A percentile compares a stretch with the other conserved stretches of the same genome.
Conservation (phyloP, 176 grass and related monocot species). For the Triticum monococcum region DNA sequence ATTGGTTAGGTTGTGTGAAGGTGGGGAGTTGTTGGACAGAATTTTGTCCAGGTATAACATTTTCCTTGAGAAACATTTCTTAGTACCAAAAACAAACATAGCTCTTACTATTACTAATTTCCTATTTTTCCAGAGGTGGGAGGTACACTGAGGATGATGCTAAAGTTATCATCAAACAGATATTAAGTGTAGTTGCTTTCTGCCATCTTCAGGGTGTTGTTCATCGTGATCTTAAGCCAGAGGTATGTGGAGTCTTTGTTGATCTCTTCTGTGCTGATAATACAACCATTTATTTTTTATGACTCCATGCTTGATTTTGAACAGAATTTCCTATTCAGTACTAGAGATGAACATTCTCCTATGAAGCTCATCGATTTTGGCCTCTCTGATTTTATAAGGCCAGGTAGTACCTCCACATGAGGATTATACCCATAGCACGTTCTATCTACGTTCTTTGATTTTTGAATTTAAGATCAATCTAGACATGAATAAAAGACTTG, state of each 20-base stretch:
- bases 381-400: constrained; percentile 93
- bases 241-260: constrained; percentile 66
- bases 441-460: background rate
- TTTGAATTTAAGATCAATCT: constrained; percentile 8
- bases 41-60: constrained; percentile 88
- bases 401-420: constrained; percentile 58
- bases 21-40: constrained; percentile 93
- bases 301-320: constrained; percentile 18
- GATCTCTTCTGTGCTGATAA: constrained; percentile 22
- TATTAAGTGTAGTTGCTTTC: constrained; percentile 93
- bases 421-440: constrained; percentile 8
- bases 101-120: constrained; percentile 19
- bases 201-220: constrained; percentile 98
- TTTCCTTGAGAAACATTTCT: constrained; percentile 17
- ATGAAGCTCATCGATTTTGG: constrained; percentile 99
- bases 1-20: constrained; percentile 85
- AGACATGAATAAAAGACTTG: constrained; percentile 1
- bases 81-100: constrained; percentile 25
- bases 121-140: constrained; percentile 74
- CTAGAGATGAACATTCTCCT: constrained; percentile 81
- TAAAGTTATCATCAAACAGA: constrained; percentile 88
- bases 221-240: constrained; percentile 98
- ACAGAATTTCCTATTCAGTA: constrained; percentile 97
- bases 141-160: constrained; percentile 88
- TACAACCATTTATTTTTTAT: background rate